Evolutionary conservation across 2,329 filamentous ascomycete genomes (phyloP).

Genomic region (Fusarium sp.): DNA sequence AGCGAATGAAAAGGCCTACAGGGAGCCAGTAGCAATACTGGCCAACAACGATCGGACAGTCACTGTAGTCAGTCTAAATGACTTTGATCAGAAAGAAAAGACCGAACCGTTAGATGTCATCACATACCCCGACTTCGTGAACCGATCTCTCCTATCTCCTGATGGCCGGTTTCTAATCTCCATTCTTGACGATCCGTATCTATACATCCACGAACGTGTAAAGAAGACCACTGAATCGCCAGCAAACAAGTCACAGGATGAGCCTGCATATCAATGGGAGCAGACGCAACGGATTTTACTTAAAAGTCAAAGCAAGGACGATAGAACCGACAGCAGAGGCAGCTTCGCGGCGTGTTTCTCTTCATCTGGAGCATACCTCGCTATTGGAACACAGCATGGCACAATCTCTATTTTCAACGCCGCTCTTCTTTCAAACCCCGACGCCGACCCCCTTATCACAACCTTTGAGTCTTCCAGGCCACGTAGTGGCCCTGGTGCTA

Average conservation of each 20-base stretch:
- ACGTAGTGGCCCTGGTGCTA: slow-evolving; percentile 76
- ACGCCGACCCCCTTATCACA: slow-evolving; percentile 73
- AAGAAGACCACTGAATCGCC: slow-evolving; percentile 50
- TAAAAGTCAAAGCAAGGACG: slow-evolving; percentile 66
- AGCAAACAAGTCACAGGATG: slow-evolving; percentile 41
- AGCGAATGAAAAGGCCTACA: slow-evolving; percentile 55
- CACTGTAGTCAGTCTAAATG: slow-evolving; percentile 80
- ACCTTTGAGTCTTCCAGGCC: slow-evolving; percentile 83
- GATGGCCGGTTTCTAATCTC: slow-evolving; percentile 84
- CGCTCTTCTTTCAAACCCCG: slow-evolving; percentile 56
- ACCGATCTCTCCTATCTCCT: slow-evolving; percentile 92
- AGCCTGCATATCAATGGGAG: slow-evolving; percentile 61
- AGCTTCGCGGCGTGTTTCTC: slow-evolving; percentile 86
- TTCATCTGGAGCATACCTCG: slow-evolving; percentile 74
- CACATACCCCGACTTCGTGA: slow-evolving; percentile 85
- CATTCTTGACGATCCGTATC: slow-evolving; percentile 86
- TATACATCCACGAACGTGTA: slow-evolving; percentile 80
- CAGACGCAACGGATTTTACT: slow-evolving; percentile 64
- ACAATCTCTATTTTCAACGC: slow-evolving; percentile 81
- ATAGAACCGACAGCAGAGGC: slow-evolving; percentile 67
- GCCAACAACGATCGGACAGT: slow-evolving; percentile 94
- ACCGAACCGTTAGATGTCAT: slow-evolving; percentile 74
- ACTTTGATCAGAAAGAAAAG: slow-evolving; percentile 59
- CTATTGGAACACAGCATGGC: slow-evolving; percentile 83
- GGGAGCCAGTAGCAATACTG: slow-evolving; percentile 72